Percentiles rank a stretch among this genome's conserved stretches.
These are phyloP conservation scores for Penicillium flavigenum DNA, from an alignment of 495 filamentous ascomycete species.

Conservation along the genomic window DNA sequence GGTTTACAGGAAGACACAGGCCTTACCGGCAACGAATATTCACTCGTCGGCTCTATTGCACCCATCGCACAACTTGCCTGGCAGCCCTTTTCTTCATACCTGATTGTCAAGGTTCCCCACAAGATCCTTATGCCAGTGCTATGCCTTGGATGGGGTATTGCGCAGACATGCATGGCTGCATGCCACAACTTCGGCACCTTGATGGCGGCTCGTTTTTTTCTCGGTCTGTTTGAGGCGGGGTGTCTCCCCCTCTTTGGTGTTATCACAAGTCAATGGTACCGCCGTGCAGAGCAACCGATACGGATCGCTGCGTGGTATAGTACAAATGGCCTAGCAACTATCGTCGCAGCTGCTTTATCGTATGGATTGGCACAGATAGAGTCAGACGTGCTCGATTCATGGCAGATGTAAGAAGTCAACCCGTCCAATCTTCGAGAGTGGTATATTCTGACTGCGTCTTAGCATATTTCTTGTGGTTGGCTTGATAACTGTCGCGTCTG, in stretches of 20 bases:
- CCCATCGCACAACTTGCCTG: constrained; percentile 64
- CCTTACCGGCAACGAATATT: constrained; percentile 60
- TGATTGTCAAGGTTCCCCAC: constrained; percentile 66
- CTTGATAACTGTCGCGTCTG: constrained; percentile 46
- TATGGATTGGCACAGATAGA: constrained; percentile 57
- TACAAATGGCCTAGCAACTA: constrained; percentile 50
- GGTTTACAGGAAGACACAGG: constrained; percentile 55
- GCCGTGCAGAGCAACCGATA: constrained; percentile 49
- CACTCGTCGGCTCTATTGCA: constrained; percentile 58
- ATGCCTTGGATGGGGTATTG: constrained; percentile 54
- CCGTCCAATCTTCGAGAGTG: not conserved
- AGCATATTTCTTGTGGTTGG: constrained; percentile 50
- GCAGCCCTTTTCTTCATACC: constrained; percentile 63
- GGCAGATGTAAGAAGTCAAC: constrained; percentile 55
- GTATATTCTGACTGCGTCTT: not conserved
- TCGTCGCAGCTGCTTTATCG: constrained; percentile 46
- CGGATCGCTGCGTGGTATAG: constrained; percentile 52
- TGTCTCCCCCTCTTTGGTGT: constrained; percentile 59
- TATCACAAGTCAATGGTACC: constrained; percentile 52
- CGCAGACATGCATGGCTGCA: constrained; percentile 47
- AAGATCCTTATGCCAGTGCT: constrained; percentile 61
- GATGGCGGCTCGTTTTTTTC: constrained; percentile 49
- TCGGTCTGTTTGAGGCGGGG: constrained; percentile 53
- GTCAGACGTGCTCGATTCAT: constrained; percentile 50
- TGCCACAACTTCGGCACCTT: constrained; percentile 43